phyloP scores from a whole-genome alignment of 371 early-diverging fungal genomes.

The Circinella umbellata region DNA sequence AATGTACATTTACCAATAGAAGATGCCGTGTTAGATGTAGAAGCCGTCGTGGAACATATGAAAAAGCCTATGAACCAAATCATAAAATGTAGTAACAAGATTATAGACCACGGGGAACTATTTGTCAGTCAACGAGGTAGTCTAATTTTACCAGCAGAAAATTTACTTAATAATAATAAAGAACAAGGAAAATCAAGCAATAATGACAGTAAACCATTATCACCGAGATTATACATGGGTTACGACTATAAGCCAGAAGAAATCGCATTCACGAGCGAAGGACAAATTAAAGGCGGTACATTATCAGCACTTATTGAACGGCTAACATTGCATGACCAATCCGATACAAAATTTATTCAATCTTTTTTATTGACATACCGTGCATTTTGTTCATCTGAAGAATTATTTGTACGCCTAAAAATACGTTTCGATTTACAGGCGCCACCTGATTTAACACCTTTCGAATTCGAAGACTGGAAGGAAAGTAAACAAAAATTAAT shows the following conservation, averaged over 20 bases:
- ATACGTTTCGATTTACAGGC: conserved; percentile 73
- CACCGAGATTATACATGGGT: conserved; percentile 48
- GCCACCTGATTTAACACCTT: conserved; percentile 64
- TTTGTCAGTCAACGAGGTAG: not conserved
- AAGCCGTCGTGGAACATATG: conserved; percentile 25
- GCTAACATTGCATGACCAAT: conserved; percentile 82
- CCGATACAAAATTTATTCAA: conserved; percentile 72
- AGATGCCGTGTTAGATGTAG: conserved; percentile 15
- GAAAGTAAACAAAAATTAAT: conserved; percentile 85
- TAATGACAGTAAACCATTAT: too few species aligned
- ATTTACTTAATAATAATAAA: not conserved
- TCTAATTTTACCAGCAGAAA: not conserved
- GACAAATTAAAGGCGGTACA: conserved; percentile 88
- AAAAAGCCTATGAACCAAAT: conserved; percentile 5
- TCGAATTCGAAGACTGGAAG: conserved; percentile 76
- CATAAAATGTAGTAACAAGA: not conserved
- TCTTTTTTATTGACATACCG: conserved; percentile 91
- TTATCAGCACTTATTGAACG: conserved; percentile 83
- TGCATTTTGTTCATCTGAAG: conserved; percentile 74
- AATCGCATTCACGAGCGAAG: conserved; percentile 83
- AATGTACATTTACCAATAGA: conserved; percentile 18
- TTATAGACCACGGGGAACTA: not conserved
- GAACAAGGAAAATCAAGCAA: too few species aligned
- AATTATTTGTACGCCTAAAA: conserved; percentile 72
- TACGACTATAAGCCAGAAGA: conserved; percentile 78